Evolutionary conservation across 2,329 filamentous ascomycete species (phyloP).

Genomic region (Annulohypoxylon truncatum): DNA sequence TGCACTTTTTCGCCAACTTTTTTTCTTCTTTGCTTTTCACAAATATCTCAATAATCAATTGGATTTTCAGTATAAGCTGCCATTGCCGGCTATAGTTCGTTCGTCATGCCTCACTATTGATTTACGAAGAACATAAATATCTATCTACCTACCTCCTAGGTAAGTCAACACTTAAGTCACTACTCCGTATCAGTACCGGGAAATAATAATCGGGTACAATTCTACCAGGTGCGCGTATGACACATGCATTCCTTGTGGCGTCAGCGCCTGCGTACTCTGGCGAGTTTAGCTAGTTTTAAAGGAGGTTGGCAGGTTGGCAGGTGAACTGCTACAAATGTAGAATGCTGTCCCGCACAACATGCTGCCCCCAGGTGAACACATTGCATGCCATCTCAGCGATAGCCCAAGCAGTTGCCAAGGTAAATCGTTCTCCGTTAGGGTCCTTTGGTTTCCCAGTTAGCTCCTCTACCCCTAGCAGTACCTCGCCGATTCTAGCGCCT

Average conservation of each 20-base stretch:
- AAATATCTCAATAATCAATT: background rate
- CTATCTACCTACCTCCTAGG: too few relatives aligned
- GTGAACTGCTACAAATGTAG: constrained; percentile 26
- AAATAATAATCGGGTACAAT: background rate
- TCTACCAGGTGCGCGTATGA: constrained; percentile 3
- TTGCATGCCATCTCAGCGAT: constrained; percentile 15
- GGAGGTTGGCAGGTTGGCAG: constrained; percentile 40
- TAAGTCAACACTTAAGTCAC: background rate
- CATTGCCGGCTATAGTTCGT: background rate
- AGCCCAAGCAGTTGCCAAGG: constrained; percentile 3
- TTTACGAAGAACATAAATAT: background rate
- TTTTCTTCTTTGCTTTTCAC: constrained; percentile 5
- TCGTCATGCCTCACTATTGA: background rate
- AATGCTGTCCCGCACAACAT: constrained; percentile 13
- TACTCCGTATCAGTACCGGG: background rate
- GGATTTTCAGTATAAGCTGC: background rate
- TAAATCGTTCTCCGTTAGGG: constrained; percentile 1
- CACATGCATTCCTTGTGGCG: constrained; percentile 28
- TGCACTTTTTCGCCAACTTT: constrained; percentile 9
- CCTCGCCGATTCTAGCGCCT: constrained; percentile 36
- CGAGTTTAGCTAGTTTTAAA: constrained; percentile 4
- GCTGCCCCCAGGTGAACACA: constrained; percentile 4
- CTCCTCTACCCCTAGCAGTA: constrained; percentile 11
- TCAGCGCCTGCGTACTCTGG: constrained; percentile 10
- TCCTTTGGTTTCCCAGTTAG: constrained; percentile 4